These are phyloP conservation scores for Podaxis rugospora DNA, from an alignment of 768 basidiomycete genomes.

Conservation along the genomic window DNA sequence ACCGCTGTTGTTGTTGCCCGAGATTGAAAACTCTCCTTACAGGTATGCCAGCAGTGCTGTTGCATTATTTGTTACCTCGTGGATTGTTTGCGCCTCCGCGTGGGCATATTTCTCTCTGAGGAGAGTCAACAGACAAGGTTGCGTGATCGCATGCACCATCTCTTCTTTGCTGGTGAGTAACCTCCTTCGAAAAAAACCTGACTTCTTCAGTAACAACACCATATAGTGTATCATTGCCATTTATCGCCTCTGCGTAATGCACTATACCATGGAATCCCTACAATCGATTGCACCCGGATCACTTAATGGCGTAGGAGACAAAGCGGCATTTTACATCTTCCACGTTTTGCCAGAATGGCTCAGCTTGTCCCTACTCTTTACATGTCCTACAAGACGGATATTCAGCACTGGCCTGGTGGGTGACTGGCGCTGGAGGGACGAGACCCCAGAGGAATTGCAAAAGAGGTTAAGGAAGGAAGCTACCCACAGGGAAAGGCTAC, in stretches of 20 bases:
- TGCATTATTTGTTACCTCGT: constrained; percentile 10
- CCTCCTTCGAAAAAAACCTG: background rate
- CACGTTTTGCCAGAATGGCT: constrained; percentile 44
- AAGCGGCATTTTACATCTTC: constrained; percentile 39
- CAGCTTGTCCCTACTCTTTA: constrained; percentile 23
- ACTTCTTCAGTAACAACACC: background rate
- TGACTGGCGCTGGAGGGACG: constrained; percentile 27
- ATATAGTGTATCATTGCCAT: constrained; percentile 27
- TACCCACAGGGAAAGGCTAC: constrained; percentile 15
- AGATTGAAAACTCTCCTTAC: background rate
- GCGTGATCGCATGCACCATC: constrained; percentile 18
- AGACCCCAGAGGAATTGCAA: constrained; percentile 21
- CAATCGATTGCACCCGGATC: constrained; percentile 24
- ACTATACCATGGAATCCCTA: constrained; percentile 28
- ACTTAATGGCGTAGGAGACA: constrained; percentile 29
- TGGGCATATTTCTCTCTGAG: constrained; percentile 4
- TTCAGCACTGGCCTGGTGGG: constrained; percentile 30
- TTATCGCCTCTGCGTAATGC: constrained; percentile 39
- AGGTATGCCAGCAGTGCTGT: constrained; percentile 20
- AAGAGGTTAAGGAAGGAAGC: constrained; percentile 19
- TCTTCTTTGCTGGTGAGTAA: constrained; percentile 27
- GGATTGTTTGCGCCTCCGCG: background rate
- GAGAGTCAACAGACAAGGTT: constrained; percentile 16
- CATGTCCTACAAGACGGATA: constrained; percentile 26
- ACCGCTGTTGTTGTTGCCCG: background rate